Percentiles rank a stretch among this genome's conserved stretches.
Conservation (phyloP, 2,329 filamentous ascomycete species). For the Colletotrichum orchidophilum region DNA sequence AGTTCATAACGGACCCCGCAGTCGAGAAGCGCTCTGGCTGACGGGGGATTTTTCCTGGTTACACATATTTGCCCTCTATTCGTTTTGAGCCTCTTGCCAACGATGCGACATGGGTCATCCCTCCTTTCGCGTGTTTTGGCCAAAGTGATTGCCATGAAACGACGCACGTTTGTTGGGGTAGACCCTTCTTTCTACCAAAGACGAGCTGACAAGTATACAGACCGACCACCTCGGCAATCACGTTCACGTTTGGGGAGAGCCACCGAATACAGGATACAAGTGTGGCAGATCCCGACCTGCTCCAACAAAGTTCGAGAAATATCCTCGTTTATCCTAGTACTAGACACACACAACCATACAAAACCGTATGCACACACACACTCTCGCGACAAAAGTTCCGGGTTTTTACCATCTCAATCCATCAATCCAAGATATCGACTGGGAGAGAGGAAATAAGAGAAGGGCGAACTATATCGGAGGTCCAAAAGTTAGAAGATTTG, state of each 20-base stretch:
- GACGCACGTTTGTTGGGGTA: conserved; percentile 16
- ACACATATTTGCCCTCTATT: neutral
- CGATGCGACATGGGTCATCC: conserved; percentile 7
- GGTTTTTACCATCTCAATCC: neutral
- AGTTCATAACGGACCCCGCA: conserved; percentile 18
- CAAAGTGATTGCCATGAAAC: conserved; percentile 30
- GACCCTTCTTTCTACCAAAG: neutral
- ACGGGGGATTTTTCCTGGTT: conserved; percentile 16
- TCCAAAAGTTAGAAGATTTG: conserved; percentile 12
- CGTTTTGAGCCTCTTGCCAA: neutral
- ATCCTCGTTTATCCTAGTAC: neutral
- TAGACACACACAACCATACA: neutral
- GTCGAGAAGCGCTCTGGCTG: conserved; percentile 33
- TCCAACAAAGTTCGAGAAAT: neutral
- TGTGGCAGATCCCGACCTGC: neutral
- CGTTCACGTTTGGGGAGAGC: neutral
- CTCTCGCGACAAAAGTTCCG: neutral
- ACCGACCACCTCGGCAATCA: conserved; percentile 1
- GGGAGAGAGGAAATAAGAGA: neutral
- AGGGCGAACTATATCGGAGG: conserved; percentile 5
- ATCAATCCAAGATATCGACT: conserved; percentile 1
- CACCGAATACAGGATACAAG: neutral
- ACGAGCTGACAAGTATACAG: conserved; percentile 19
- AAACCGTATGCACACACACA: neutral
- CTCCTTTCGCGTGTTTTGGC: conserved; percentile 19